phyloP scores from a whole-genome alignment of 1,284 basidiomycete species.

The Cryptococcus wingfieldii region DNA sequence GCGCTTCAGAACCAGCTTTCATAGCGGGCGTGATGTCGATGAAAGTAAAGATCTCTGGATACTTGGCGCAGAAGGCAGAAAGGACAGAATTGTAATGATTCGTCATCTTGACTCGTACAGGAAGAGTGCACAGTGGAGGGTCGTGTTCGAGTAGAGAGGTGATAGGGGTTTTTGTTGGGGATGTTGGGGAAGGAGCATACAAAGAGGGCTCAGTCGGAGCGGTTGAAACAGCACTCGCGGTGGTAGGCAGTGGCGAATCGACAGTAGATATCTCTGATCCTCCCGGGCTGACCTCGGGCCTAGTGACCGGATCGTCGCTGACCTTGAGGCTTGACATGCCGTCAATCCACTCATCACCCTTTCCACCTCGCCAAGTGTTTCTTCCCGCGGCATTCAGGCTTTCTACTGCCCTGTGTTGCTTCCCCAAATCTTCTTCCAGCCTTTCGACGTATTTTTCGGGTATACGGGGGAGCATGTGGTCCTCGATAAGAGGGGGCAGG shows the following conservation, averaged over 20 bases:
- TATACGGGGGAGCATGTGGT: constrained; percentile 34
- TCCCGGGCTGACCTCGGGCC: not conserved
- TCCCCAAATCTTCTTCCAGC: constrained; percentile 28
- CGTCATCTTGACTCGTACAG: constrained; percentile 37
- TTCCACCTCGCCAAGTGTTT: not conserved
- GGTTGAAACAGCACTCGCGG: not conserved
- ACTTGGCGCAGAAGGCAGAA: constrained; percentile 24
- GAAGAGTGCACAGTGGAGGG: constrained; percentile 38
- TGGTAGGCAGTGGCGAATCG: not conserved
- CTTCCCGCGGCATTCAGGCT: not conserved
- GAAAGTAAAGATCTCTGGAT: constrained; percentile 31
- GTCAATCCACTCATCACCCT: constrained; percentile 8
- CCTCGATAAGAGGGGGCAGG: constrained; percentile 41
- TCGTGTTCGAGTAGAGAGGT: constrained; percentile 25
- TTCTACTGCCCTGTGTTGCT: constrained; percentile 13
- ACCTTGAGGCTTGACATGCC: constrained; percentile 22
- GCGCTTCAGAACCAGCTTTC: constrained; percentile 10
- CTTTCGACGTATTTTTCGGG: constrained; percentile 43
- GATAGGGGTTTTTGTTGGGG: constrained; percentile 25
- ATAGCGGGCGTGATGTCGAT: constrained; percentile 37
- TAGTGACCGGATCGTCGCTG: constrained; percentile 12
- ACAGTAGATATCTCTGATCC: constrained; percentile 1
- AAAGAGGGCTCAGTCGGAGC: not conserved
- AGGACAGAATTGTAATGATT: constrained; percentile 31
- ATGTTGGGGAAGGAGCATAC: not conserved